Evolutionary conservation across 176 grass and related monocot species (phyloP), one percentile per base, ranked within the genome.

Genomic region (Oryza officinalis): DNA sequence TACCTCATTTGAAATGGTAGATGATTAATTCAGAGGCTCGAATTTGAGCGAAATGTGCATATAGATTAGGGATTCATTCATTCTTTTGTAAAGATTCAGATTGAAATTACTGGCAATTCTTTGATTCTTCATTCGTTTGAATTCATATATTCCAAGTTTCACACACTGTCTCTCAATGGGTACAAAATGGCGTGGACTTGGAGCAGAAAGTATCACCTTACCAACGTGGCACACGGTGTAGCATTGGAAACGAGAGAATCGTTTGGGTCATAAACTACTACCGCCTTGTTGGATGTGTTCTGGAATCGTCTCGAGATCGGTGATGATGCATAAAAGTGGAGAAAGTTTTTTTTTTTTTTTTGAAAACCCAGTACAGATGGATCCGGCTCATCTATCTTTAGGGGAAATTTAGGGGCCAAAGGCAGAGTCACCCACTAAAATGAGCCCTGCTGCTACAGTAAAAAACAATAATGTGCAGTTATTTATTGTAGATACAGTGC

Each of bases 41-140:
- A 1, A 61, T 25, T 61, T 61, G 22, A 61, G 57, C 57, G n/a
- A 25, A 23, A 61, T 61, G 57, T 61, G 22, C 22, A 23, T 25
- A 61, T 61, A 61, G 7, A 9, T 61, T 61, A 61, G n/a, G 57
- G 57, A 61, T 61, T 66, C 4, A 12, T 78, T 78, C 13, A 35
- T 61, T 61, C 33, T 25, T 78, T 43, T 77, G 25, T 79, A 44
- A 28, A 46, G 60, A 12, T 66, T 38, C 8, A 13, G n/a, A 46
- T 2, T 18, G 26, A 33, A 79, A 32, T 57, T 57, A 3, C 1
- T 67, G 77, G 49, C 41, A 67, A 79, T 79, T 79, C 17, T 79
- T 59, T 81, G 65, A 70, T 27, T 80, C 43, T 25, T 68, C 30
- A 69, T 69, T 80, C 2, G 18, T 22, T 57, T 57, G 52, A 57